phyloP scores from a whole-genome alignment of 31 red algal species.

The Endocladia muricata region DNA sequence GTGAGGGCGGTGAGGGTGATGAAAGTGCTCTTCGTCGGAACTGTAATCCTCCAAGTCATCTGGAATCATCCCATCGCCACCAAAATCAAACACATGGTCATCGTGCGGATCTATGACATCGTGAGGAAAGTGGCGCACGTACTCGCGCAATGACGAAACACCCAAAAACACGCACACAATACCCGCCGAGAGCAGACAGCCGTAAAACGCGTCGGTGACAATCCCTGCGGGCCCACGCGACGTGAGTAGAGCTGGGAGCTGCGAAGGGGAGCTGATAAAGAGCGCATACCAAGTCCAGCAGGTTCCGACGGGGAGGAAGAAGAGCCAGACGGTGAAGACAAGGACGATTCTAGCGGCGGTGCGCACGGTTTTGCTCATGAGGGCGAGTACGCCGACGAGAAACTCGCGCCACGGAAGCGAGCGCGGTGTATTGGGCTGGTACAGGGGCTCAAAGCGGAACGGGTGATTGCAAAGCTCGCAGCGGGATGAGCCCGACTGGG shows the following conservation, averaged over 20 bases:
- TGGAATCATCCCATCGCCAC: constrained; percentile 25
- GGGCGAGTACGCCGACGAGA: constrained; percentile 38
- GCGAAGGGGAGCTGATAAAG: constrained; percentile 44
- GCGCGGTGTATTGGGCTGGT: constrained; percentile 64
- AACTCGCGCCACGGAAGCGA: constrained; percentile 67
- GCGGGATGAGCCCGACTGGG: constrained; percentile 51
- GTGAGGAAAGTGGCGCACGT: constrained; percentile 64
- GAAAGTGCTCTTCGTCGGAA: constrained; percentile 36
- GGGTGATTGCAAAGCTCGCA: constrained; percentile 85
- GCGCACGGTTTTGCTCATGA: constrained; percentile 16
- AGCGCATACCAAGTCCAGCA: constrained; percentile 78
- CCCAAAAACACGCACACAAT: constrained; percentile 88
- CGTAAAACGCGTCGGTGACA: constrained; percentile 66
- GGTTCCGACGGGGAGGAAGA: constrained; percentile 74
- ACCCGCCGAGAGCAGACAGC: constrained; percentile 68
- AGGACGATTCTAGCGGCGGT: constrained; percentile 59
- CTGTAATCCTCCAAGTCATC: constrained; percentile 30
- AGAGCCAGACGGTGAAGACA: constrained; percentile 72
- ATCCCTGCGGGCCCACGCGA: constrained; percentile 38
- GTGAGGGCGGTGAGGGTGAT: neutral
- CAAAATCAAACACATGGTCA: constrained; percentile 21
- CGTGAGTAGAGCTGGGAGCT: constrained; percentile 36
- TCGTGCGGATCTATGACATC: constrained; percentile 46
- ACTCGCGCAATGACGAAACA: constrained; percentile 73
- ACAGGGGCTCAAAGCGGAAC: constrained; percentile 81